Evolutionary conservation across 1,284 basidiomycete genomes (phyloP).

Genomic region (Malassezia sp.): DNA sequence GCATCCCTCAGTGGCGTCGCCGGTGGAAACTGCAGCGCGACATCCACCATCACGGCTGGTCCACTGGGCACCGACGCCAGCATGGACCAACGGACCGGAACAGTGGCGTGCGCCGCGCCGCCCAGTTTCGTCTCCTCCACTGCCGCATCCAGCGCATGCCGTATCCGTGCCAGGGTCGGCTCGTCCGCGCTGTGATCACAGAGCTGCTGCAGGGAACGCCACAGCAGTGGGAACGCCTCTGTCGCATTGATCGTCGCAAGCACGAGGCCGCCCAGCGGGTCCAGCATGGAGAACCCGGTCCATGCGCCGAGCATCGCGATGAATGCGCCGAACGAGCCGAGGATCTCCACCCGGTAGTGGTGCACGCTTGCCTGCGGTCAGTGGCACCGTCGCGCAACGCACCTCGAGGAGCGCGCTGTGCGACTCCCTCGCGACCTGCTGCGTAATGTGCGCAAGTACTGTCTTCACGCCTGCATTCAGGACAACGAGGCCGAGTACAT

Average conservation of each 20-base stretch:
- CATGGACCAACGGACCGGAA: slow-evolving; percentile 5
- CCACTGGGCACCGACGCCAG: slow-evolving; percentile 4
- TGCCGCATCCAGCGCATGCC: slow-evolving; percentile 49
- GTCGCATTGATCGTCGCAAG: slow-evolving; percentile 79
- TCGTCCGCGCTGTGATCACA: slow-evolving; percentile 70
- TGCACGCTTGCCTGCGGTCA: slow-evolving; percentile 31
- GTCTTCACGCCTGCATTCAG: slow-evolving; percentile 73
- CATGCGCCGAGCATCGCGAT: slow-evolving; percentile 57
- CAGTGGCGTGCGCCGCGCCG: background rate
- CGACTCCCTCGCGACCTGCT: slow-evolving; percentile 73
- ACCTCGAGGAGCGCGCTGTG: slow-evolving; percentile 78
- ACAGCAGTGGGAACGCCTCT: slow-evolving; percentile 65
- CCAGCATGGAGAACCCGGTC: slow-evolving; percentile 71
- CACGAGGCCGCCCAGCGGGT: slow-evolving; percentile 82
- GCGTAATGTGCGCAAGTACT: slow-evolving; percentile 60
- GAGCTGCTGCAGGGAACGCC: slow-evolving; percentile 66
- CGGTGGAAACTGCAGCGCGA: background rate
- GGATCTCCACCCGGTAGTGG: slow-evolving; percentile 79
- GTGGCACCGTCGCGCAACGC: too few relatives aligned
- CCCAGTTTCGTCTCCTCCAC: slow-evolving; percentile 6
- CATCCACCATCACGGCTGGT: background rate
- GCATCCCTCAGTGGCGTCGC: background rate
- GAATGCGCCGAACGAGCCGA: slow-evolving; percentile 35
- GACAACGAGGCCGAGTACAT: slow-evolving; percentile 91
- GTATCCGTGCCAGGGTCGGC: slow-evolving; percentile 53